A percentile compares a stretch with the other conserved stretches of the same genome.
Conservation (phyloP, 2,329 filamentous ascomycete genomes). For the Sclerotinia trifoliorum region DNA sequence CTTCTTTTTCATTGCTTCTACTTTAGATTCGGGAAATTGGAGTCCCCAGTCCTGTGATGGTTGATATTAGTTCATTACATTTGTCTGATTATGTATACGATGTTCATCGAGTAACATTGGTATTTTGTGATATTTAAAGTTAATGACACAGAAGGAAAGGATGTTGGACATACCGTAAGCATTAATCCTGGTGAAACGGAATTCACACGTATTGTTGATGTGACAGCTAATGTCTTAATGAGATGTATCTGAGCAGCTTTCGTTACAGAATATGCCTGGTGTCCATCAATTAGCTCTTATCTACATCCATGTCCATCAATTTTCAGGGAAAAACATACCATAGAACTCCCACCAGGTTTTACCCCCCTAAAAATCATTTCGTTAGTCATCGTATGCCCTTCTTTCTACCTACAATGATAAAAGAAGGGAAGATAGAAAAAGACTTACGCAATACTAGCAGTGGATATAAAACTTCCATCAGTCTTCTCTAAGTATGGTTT, state of each 20-base stretch:
- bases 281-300: neutral
- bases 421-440: neutral
- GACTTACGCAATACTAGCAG: slow-evolving; percentile 59
- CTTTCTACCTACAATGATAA: too few relatives aligned
- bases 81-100: neutral
- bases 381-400: neutral
- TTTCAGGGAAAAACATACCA: slow-evolving; percentile 43
- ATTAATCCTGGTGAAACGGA: slow-evolving; percentile 37
- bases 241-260: slow-evolving; percentile 70
- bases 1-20: slow-evolving; percentile 28
- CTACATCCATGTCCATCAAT: too few relatives aligned
- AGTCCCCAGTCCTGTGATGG: slow-evolving; percentile 32
- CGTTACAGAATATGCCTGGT: slow-evolving; percentile 69
- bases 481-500: slow-evolving; percentile 53
- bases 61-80: neutral
- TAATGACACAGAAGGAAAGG: too few relatives aligned
- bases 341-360: slow-evolving; percentile 59
- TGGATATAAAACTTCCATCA: slow-evolving; percentile 62
- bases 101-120: too few relatives aligned
- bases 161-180: slow-evolving; percentile 1
- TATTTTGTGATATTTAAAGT: too few relatives aligned
- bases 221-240: slow-evolving; percentile 52
- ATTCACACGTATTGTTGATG: slow-evolving; percentile 58
- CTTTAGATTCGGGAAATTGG: slow-evolving; percentile 29
- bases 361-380: slow-evolving; percentile 40